Evolutionary conservation across 192 early-diverging fungal species (phyloP), one percentile per base, ranked within the genome.

Genomic region (Paraglomus occultum): DNA sequence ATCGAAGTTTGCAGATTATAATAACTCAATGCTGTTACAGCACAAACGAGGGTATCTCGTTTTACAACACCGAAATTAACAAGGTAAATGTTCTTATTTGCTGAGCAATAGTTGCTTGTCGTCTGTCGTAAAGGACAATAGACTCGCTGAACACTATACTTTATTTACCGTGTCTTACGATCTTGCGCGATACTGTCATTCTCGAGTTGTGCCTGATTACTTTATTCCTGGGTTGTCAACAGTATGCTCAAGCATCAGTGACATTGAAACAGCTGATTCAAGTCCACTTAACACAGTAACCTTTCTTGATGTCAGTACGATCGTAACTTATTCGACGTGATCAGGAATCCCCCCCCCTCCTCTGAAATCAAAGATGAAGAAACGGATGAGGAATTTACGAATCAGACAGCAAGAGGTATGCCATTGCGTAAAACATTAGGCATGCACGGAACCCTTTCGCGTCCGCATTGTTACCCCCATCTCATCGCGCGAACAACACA

Each of bases 401-500:
- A 82, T 8, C 77, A 84, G 38, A 78, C 96, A 15, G 91, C 94
- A 20, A 88, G 91, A 82, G 93, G 89, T 88, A 73, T 58, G 20
- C 47, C 6, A 42, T 20, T 7, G n/a, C n/a, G n/a, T n/a, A n/a
- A n/a, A n/a, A n/a, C n/a, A n/a, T n/a, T n/a, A n/a, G n/a, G n/a
- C n/a, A n/a, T n/a, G n/a, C n/a, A n/a, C n/a, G n/a, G n/a, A n/a
- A n/a, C n/a, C n/a, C n/a, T n/a, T n/a, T n/a, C n/a, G n/a, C 43
- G 92, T 94, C 15, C 88, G 95, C 38, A 95, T 97, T 66, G 93
- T 90, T 43, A 89, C 95, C 67, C 88, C n/a, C n/a, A 94, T 22
- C 82, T 97, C 43, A 89, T 97, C 57, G 95, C n/a, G 92, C 52
- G 95, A 97, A 75, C 93, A 97, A 74, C 89, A 91, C 60, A 85